Base-by-base conservation (phyloP, 441 rosid genomes). In the Cnidoscolus chayamansa region DNA sequence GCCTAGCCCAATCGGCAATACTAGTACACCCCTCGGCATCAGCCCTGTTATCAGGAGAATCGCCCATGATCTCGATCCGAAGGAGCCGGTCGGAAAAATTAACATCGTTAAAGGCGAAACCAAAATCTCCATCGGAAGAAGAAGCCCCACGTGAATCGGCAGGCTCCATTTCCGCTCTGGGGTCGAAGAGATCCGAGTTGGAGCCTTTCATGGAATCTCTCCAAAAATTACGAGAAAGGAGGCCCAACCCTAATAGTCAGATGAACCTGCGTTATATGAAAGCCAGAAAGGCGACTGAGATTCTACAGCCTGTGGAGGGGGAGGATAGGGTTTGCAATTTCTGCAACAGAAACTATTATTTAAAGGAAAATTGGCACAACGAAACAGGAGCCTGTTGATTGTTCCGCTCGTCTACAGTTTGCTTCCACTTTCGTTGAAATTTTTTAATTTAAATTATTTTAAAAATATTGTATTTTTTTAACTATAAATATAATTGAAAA, bases 51-150 rank as follows among this genome's bases (percentile, higher is more conserved):
- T 87, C 92, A 1, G 87, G 70, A 11, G 82, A 76, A 0, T 84
- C 92, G 5, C 83, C 93, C 89, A 92, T 85, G 81, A 94, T 87
- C 84, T 93, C 98, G 83, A 93, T 91, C 83, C 87, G 85, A 19
- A 93, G 92, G 71, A 90, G 80, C 10, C 96, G 86, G 78, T 93
- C 98, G 51, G 98, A 94, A 86, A 94, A 94, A 78, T 93, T 93
- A 73, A 93, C 87, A 63, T 93, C 97, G 68, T 93, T 91, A 79
- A 93, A 93, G 25, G 99, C 99, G 77, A 94, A 92, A 40, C 90
- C 96, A 49, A 92, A 94, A 79, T 92, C 89, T 0, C 91, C 96
- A 48, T 90, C 97, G 56, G 97, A 78, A 16, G 85, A 49, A 7
- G 90, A 84, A 3, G 79, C 73, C 1, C 70, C 72, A 19, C 79